Evolutionary conservation across 768 basidiomycete genomes (phyloP), one percentile per base, ranked within the genome.

Genomic region (Suillus weaverae): DNA sequence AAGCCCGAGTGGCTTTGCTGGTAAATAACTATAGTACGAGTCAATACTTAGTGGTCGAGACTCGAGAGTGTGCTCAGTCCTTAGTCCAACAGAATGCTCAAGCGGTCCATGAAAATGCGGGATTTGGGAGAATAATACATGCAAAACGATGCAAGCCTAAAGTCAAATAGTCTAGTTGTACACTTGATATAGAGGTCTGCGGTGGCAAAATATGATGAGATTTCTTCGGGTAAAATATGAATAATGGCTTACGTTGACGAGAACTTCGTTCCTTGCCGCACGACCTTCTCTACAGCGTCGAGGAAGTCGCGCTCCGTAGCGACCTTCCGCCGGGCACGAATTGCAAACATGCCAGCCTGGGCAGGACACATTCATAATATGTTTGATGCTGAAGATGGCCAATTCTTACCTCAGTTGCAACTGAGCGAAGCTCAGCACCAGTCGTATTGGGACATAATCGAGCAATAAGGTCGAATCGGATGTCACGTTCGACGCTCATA

Each of bases 261-360:
- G 81, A 99, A 99, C 80, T 99, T 99, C 71, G 92, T 95, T 33
- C 96, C 96, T 79, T 98, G 95, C 71, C 94, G 85, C 46, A 98
- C 95, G 64, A 99, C 97, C 80, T 99, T 99, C 83, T 99, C 97
- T 3, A 99, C 97, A 13, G 95, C 92, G 68, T 97, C 95, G 74
- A 99, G 80, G 81, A 98, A 99, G 78, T 99, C 97, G 62, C 94
- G 90, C 75, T 99, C 97, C 6, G 95, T 95, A 1, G 96, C 95
- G 1, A 99, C 95, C 77, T 99, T 99, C 78, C 97, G 84, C 70
- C 97, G 84, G 53, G 94, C 92, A 65, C 97, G 91, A 73, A 99
- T 99, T 2, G 97, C 97, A 79, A 97, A 99, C 97, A 99, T 99
- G n/a, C 97, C 97, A 56, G 97, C 97, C 91, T 93, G 67, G n/a